Evolutionary conservation across 2,329 filamentous ascomycete genomes (phyloP).

Genomic region (Fusarium metavorans): DNA sequence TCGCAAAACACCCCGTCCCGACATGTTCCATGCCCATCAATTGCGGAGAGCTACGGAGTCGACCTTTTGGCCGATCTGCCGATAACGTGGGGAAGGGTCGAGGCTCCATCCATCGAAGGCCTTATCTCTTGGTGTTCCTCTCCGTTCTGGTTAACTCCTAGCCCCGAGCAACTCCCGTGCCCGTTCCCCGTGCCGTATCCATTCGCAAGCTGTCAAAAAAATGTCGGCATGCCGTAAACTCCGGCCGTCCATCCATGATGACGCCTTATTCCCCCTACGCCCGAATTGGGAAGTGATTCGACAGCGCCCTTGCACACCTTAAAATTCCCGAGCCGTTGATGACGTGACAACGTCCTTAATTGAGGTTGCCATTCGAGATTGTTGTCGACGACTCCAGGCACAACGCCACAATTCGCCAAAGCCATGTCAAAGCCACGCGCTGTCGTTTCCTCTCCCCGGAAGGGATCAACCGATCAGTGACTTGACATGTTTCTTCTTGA

Average conservation of each 20-base stretch:
- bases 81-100: slow-evolving; percentile 26
- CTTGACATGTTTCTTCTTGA: slow-evolving; percentile 5
- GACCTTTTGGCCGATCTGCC: slow-evolving; percentile 31
- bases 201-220: background rate
- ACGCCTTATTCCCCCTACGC: background rate
- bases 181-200: background rate
- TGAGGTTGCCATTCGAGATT: slow-evolving; percentile 22
- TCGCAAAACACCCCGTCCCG: slow-evolving; percentile 28
- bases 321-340: slow-evolving; percentile 8
- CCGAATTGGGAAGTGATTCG: background rate
- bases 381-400: slow-evolving; percentile 5
- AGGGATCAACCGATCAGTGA: slow-evolving; percentile 26
- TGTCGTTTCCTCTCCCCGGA: slow-evolving; percentile 11
- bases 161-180: slow-evolving; percentile 25
- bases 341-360: slow-evolving; percentile 12
- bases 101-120: background rate
- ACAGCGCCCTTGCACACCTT: background rate
- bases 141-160: slow-evolving; percentile 26
- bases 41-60: slow-evolving; percentile 22
- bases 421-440: slow-evolving; percentile 18
- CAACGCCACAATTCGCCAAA: slow-evolving; percentile 22
- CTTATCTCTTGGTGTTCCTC: background rate
- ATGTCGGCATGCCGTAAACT: slow-evolving; percentile 19
- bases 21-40: slow-evolving; percentile 18
- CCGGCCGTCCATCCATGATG: slow-evolving; percentile 20